A percentile compares a stretch with the other conserved stretches of the same genome.
Evolutionary conservation across 148 eudicot genomes (phyloP).

Genomic region (Rhododendron ferrugineum): DNA sequence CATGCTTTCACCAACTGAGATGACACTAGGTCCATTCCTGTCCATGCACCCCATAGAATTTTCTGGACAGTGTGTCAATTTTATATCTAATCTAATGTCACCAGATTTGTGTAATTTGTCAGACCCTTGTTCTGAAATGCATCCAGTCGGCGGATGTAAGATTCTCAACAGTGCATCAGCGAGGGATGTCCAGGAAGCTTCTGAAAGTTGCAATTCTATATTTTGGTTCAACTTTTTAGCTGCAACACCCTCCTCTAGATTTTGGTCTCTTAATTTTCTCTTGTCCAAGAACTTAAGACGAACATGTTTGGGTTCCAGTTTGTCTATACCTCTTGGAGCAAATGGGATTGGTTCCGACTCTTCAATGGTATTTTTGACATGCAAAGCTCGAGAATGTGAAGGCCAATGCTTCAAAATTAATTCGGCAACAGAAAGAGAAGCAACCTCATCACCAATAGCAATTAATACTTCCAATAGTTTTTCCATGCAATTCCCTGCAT

Average conservation of each 20-base stretch:
- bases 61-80: slow-evolving; percentile 40
- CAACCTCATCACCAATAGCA: slow-evolving; percentile 93
- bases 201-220: slow-evolving; percentile 50
- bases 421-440: slow-evolving; percentile 88
- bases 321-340: slow-evolving; percentile 94
- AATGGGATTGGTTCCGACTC: slow-evolving; percentile 76
- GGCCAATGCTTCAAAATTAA: slow-evolving; percentile 94
- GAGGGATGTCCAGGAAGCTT: slow-evolving; percentile 72
- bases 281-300: slow-evolving; percentile 74
- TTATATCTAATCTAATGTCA: slow-evolving; percentile 49
- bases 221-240: slow-evolving; percentile 58
- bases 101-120: slow-evolving; percentile 30
- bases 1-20: slow-evolving; percentile 27
- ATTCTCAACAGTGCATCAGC: slow-evolving; percentile 49
- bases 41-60: slow-evolving; percentile 20
- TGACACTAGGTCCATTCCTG: slow-evolving; percentile 21
- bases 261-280: slow-evolving; percentile 50
- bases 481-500: slow-evolving; percentile 99
- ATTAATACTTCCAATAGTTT: slow-evolving; percentile 93
- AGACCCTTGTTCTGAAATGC: slow-evolving; percentile 35
- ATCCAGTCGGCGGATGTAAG: slow-evolving; percentile 33
- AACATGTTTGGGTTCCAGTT: slow-evolving; percentile 79
- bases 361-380: slow-evolving; percentile 77
- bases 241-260: slow-evolving; percentile 25
- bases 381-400: slow-evolving; percentile 89